Conservation (phyloP, 495 filamentous ascomycete species). For the Trypethelium eluteriae region DNA sequence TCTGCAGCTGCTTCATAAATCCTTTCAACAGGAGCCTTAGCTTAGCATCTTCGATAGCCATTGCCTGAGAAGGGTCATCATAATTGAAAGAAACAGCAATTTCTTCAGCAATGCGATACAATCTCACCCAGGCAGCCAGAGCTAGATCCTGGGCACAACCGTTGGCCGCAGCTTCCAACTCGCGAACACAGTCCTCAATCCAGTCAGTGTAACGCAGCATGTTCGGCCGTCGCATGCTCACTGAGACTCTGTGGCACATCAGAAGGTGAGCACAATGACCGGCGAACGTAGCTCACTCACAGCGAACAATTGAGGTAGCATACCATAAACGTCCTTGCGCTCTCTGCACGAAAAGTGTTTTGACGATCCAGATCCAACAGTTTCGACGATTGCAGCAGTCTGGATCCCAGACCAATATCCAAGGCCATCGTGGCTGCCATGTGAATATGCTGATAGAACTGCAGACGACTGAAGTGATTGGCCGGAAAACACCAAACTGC, state of each 20-base stretch:
- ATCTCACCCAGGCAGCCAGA: constrained; percentile 40
- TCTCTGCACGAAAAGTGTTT: constrained; percentile 31
- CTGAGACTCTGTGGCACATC: constrained; percentile 40
- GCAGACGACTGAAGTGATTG: constrained; percentile 41
- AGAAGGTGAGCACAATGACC: too few relatives aligned
- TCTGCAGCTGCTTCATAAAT: constrained; percentile 43
- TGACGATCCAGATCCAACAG: neutral
- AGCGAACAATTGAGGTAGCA: constrained; percentile 41
- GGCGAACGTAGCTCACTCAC: neutral
- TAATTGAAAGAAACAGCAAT: constrained; percentile 43
- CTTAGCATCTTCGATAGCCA: constrained; percentile 40
- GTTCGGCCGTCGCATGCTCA: constrained; percentile 46
- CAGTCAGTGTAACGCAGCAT: constrained; percentile 46
- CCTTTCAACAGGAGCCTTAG: constrained; percentile 42
- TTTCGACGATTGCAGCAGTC: constrained; percentile 3
- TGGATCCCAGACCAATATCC: constrained; percentile 41
- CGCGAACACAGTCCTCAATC: constrained; percentile 42
- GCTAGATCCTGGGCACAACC: constrained; percentile 33
- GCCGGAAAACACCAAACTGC: constrained; percentile 47
- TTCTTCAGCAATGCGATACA: constrained; percentile 45
- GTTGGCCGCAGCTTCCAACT: constrained; percentile 37
- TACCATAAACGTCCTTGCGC: constrained; percentile 40
- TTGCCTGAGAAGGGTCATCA: constrained; percentile 43
- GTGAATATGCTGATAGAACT: constrained; percentile 49
- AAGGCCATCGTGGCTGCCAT: constrained; percentile 49